A percentile compares a stretch with the other conserved stretches of the same genome.
Evolutionary conservation across 176 grass and related monocot genomes (phyloP).

Genomic region (bread wheat (Triticum aestivum)): DNA sequence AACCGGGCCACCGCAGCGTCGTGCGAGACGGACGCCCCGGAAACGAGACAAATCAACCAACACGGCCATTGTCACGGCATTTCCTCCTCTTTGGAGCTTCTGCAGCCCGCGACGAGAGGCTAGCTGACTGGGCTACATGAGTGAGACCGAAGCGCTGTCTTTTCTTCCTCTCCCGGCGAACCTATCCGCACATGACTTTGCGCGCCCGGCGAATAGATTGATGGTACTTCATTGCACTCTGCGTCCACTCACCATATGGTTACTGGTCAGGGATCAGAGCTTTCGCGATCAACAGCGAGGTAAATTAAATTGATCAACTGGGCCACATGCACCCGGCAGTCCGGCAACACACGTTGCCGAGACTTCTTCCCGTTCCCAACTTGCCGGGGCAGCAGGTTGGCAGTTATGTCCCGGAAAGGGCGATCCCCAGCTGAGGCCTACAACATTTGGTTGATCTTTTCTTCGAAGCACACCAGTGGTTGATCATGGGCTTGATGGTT

Average conservation of each 20-base stretch:
- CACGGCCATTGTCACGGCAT: too few species aligned
- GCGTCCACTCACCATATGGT: not conserved
- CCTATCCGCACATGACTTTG: not conserved
- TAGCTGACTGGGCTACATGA: too few species aligned
- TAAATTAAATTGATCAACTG: too few species aligned
- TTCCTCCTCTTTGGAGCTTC: too few species aligned
- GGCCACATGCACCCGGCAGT: too few species aligned
- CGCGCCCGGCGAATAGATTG: not conserved
- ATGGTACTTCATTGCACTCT: too few species aligned
- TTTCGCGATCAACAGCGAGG: not conserved
- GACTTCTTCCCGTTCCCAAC: not conserved
- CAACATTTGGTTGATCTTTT: not conserved
- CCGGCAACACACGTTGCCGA: not conserved
- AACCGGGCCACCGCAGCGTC: not conserved
- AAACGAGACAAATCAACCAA: not conserved
- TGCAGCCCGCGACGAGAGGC: too few species aligned
- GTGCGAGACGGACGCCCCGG: not conserved
- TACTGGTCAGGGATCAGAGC: not conserved
- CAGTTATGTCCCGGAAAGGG: not conserved
- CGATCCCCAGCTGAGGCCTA: not conserved
- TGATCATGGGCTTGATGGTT: not conserved
- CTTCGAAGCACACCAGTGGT: not conserved
- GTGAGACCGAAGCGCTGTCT: not conserved
- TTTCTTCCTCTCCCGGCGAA: not conserved
- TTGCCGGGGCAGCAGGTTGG: not conserved